A percentile compares a stretch with the other conserved stretches of the same genome.
phyloP scores from a whole-genome alignment of 306 rosid species.

The Betula pendula region DNA sequence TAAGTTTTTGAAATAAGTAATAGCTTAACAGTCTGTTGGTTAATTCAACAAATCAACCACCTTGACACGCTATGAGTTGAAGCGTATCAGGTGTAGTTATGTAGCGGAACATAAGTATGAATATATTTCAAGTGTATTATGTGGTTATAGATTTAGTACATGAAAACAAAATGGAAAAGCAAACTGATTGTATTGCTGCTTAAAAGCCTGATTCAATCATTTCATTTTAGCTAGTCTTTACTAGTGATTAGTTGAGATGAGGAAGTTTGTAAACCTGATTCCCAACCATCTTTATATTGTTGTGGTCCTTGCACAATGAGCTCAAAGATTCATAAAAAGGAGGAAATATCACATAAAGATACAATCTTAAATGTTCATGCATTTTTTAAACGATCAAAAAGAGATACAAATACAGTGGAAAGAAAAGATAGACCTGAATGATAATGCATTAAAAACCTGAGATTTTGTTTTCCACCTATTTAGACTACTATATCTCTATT shows the following conservation, averaged over 20 bases:
- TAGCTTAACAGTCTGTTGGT: too few relatives aligned
- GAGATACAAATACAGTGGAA: not conserved
- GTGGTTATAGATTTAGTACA: too few relatives aligned
- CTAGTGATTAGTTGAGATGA: not conserved
- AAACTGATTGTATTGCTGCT: too few relatives aligned
- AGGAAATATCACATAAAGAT: not conserved
- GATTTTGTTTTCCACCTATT: not conserved
- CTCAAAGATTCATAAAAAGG: not conserved
- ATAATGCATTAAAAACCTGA: not conserved
- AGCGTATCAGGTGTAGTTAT: not conserved
- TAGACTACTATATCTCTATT: not conserved
- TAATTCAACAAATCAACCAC: too few relatives aligned
- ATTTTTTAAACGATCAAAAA: not conserved
- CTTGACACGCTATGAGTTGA: not conserved
- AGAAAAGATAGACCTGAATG: not conserved
- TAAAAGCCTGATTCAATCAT: not conserved
- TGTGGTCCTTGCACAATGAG: not conserved
- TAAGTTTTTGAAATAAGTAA: too few relatives aligned
- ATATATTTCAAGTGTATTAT: not conserved
- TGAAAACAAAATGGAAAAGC: too few relatives aligned
- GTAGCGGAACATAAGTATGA: not conserved
- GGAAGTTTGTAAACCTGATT: not conserved
- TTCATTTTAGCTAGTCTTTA: not conserved
- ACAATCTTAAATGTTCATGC: not conserved
- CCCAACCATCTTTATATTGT: not conserved